phyloP scores from a whole-genome alignment of 108 stramenopile species.

The Cyclotella sp. region DNA sequence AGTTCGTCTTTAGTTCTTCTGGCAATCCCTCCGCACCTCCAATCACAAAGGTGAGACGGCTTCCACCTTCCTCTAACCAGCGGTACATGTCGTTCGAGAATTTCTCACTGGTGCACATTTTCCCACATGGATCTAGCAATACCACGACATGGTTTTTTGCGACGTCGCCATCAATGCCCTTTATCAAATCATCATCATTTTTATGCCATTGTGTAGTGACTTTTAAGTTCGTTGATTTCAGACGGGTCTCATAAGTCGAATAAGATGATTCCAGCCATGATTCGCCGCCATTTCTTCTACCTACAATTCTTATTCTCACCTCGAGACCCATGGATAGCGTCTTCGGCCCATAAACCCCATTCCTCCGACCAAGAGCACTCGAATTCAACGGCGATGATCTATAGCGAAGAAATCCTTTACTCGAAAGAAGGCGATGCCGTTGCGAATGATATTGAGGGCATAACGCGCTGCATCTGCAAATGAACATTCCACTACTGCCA shows the following conservation, averaged over 20 bases:
- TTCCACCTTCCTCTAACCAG: conserved; percentile 89
- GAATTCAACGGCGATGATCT: neutral
- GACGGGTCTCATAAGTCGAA: conserved; percentile 73
- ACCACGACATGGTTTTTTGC: conserved; percentile 75
- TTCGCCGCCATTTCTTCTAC: conserved; percentile 71
- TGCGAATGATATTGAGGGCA: neutral
- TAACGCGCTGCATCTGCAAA: neutral
- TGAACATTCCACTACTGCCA: neutral
- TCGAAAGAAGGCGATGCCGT: neutral
- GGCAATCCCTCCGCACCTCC: conserved; percentile 94
- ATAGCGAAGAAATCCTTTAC: neutral
- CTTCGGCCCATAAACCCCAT: neutral
- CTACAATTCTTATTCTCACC: conserved; percentile 84
- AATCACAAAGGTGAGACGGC: conserved; percentile 88
- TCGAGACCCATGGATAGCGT: conserved; percentile 62
- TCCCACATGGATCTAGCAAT: conserved; percentile 72
- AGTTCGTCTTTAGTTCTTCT: conserved; percentile 57
- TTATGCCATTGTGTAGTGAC: conserved; percentile 91
- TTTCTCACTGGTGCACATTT: conserved; percentile 71
- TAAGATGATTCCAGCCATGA: conserved; percentile 80
- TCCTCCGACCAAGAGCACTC: neutral
- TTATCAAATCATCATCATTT: conserved; percentile 85
- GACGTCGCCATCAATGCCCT: conserved; percentile 58
- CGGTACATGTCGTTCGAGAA: conserved; percentile 79
- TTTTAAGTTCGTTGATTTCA: conserved; percentile 62